Conservation (phyloP, 352 stramenopile genomes). For the Thraustochytrium striatum region DNA sequence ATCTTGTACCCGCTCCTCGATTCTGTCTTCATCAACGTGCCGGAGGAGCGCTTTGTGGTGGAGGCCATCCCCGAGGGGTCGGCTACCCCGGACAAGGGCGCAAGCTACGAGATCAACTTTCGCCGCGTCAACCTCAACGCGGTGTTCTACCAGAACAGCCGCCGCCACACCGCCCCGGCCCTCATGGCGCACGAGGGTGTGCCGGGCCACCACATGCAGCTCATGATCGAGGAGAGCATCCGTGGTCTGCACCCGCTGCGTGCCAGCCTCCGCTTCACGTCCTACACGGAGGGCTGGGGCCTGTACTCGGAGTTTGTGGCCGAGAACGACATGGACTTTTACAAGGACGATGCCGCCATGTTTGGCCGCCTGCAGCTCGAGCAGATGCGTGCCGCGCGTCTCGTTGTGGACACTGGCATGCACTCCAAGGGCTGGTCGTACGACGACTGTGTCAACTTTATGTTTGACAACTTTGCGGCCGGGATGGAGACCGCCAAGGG, state of each 20-base stretch:
- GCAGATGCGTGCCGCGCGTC: neutral
- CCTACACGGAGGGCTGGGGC: neutral
- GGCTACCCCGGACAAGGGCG: neutral
- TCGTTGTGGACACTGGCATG: neutral
- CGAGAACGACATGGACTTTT: neutral
- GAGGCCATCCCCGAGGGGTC: neutral
- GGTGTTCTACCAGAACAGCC: neutral
- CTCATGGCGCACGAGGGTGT: neutral
- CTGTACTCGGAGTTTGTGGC: neutral
- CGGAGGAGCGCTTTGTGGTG: neutral
- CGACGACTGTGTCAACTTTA: neutral
- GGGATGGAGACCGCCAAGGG: neutral
- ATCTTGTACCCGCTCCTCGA: neutral
- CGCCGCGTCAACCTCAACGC: neutral
- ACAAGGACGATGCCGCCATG: neutral
- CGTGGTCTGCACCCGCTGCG: neutral
- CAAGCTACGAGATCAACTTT: neutral
- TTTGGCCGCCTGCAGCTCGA: neutral
- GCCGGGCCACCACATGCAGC: neutral
- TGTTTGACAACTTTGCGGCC: neutral
- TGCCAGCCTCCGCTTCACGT: neutral
- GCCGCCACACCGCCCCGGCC: neutral
- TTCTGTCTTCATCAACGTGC: neutral
- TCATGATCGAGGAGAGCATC: neutral
- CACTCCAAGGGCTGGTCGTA: neutral